phyloP scores from a whole-genome alignment of 2,329 filamentous ascomycete genomes.

The Camillea tinctor region DNA sequence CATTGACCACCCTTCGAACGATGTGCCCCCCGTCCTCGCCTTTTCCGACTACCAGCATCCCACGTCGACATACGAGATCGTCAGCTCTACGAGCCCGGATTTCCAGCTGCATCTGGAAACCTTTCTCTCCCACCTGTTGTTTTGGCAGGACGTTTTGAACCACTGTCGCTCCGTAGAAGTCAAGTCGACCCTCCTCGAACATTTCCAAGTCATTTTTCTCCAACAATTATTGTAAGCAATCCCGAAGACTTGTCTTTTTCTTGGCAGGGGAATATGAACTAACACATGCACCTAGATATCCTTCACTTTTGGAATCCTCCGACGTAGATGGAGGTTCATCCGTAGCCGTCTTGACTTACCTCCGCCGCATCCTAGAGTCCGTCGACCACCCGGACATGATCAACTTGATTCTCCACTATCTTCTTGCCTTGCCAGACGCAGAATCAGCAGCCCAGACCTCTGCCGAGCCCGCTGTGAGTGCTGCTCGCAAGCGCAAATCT shows the following conservation, averaged over 20 bases:
- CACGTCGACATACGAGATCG: slow-evolving; percentile 65
- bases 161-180: slow-evolving; percentile 92
- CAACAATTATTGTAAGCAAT: slow-evolving; percentile 79
- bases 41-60: slow-evolving; percentile 86
- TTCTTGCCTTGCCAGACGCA: slow-evolving; percentile 74
- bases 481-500: slow-evolving; percentile 80
- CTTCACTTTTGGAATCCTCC: slow-evolving; percentile 92
- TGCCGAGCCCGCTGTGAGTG: slow-evolving; percentile 56
- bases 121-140: slow-evolving; percentile 90
- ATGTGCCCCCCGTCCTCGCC: slow-evolving; percentile 78
- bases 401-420: slow-evolving; percentile 87
- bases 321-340: slow-evolving; percentile 96
- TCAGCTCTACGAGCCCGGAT: slow-evolving; percentile 70
- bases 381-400: slow-evolving; percentile 93
- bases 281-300: slow-evolving; percentile 67
- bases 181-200: slow-evolving; percentile 88
- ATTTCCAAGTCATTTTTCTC: slow-evolving; percentile 95
- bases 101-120: slow-evolving; percentile 87
- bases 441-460: slow-evolving; percentile 36
- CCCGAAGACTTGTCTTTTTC: neutral
- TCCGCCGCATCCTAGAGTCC: slow-evolving; percentile 85
- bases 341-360: slow-evolving; percentile 90
- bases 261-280: slow-evolving; percentile 1
- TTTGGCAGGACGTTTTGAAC: slow-evolving; percentile 98
- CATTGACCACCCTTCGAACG: slow-evolving; percentile 71